phyloP scores from a whole-genome alignment of 2,329 filamentous ascomycete genomes.

The Fusarium floridanum region DNA sequence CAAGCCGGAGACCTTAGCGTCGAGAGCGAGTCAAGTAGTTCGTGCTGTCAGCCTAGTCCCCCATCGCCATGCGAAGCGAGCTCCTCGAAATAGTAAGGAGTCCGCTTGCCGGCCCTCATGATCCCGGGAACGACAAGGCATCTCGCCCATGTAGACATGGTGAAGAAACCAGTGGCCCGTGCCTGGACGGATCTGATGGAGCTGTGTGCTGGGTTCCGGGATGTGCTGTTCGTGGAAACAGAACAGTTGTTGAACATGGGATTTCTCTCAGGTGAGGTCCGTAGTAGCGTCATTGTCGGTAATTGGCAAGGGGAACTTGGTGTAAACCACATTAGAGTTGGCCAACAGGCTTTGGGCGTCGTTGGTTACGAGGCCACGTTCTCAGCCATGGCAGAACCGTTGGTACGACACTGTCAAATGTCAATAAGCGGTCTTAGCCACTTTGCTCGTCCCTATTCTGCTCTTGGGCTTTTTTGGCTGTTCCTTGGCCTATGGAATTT shows the following conservation, averaged over 20 bases:
- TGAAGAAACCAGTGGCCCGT: conserved; percentile 34
- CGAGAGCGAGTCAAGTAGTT: conserved; percentile 16
- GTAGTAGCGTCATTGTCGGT: neutral
- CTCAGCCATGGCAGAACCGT: conserved; percentile 2
- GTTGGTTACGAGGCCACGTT: conserved; percentile 2
- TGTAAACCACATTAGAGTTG: neutral
- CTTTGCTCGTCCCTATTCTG: neutral
- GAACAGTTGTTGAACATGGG: neutral
- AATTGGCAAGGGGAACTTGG: neutral
- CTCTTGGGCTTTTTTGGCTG: neutral
- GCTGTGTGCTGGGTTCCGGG: conserved; percentile 3
- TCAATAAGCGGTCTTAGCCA: neutral
- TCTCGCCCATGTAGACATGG: neutral
- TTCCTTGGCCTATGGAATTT: neutral
- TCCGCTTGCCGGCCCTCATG: conserved; percentile 5
- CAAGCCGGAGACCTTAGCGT: neutral
- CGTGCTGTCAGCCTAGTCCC: conserved; percentile 11
- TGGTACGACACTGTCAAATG: neutral
- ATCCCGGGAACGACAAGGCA: conserved; percentile 18
- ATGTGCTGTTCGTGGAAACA: neutral
- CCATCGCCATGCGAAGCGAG: neutral
- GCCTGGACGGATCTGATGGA: conserved; percentile 11
- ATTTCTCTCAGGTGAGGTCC: neutral
- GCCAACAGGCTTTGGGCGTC: conserved; percentile 5
- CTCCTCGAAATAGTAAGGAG: conserved; percentile 15